Conservation (phyloP, 495 filamentous ascomycete genomes). For the Xylaria nigripes region DNA sequence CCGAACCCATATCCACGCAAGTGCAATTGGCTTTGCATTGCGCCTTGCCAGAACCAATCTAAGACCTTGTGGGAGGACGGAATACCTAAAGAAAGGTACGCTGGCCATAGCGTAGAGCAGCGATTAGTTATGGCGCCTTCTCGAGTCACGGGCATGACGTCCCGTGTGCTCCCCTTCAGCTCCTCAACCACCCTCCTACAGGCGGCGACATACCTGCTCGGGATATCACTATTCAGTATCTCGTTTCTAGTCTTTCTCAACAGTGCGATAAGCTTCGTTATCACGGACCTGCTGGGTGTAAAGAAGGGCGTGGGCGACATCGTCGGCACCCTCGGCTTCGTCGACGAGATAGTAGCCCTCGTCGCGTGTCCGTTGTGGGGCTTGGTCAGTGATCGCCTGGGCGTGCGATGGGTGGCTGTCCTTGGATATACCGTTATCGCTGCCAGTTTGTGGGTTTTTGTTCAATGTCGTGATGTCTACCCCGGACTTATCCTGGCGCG, state of each 20-base stretch:
- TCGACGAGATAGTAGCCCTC: conserved; percentile 85
- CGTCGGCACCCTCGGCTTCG: conserved; percentile 91
- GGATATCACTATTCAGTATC: conserved; percentile 90
- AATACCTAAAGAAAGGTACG: background rate
- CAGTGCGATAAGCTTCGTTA: conserved; percentile 84
- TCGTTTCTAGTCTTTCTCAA: conserved; percentile 97
- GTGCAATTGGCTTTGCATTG: background rate
- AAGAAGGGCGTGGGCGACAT: conserved; percentile 73
- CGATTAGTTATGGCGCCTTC: conserved; percentile 5
- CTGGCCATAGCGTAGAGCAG: background rate
- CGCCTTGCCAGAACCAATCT: background rate
- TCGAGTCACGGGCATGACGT: conserved; percentile 24
- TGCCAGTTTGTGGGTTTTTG: conserved; percentile 65
- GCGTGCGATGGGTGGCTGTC: conserved; percentile 72
- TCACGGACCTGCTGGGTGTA: conserved; percentile 79
- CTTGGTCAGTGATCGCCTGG: conserved; percentile 77
- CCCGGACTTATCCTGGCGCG: conserved; percentile 81
- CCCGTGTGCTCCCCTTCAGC: conserved; percentile 47
- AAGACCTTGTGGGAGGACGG: background rate
- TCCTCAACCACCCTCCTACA: conserved; percentile 58
- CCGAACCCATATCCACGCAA: background rate
- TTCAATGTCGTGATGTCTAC: conserved; percentile 80
- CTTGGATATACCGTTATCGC: conserved; percentile 75
- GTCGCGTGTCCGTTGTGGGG: conserved; percentile 91
- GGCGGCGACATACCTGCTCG: conserved; percentile 75